Conservation (phyloP, 176 grass and related monocot genomes). For the Microstegium vimineum region DNA sequence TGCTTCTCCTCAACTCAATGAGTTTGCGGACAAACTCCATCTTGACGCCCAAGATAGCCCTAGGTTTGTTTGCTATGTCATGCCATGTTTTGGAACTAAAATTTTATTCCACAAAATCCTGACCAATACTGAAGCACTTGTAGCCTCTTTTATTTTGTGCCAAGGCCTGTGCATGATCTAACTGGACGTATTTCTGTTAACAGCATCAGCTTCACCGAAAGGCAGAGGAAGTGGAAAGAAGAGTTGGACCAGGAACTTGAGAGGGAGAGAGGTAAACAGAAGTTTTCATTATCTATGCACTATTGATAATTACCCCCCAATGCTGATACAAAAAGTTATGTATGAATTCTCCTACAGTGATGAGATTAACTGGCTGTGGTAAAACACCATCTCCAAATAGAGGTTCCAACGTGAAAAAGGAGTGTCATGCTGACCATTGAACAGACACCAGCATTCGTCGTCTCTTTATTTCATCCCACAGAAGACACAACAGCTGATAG, state of each 20-base stretch:
- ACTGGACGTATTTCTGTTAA: slow-evolving; percentile 28
- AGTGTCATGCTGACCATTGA: slow-evolving; percentile 43
- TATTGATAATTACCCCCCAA: not conserved
- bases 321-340: slow-evolving; percentile 16
- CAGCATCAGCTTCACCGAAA: slow-evolving; percentile 72
- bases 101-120: slow-evolving; percentile 12
- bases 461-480: slow-evolving; percentile 33
- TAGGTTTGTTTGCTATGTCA: slow-evolving; percentile 40
- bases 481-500: slow-evolving; percentile 1
- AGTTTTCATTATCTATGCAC: slow-evolving; percentile 5
- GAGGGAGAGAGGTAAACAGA: slow-evolving; percentile 74
- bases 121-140: not conserved
- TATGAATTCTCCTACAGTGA: slow-evolving; percentile 55
- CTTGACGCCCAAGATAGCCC: slow-evolving; percentile 52
- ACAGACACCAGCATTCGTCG: not conserved
- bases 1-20: slow-evolving; percentile 65
- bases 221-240: slow-evolving; percentile 84
- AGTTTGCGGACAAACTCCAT: slow-evolving; percentile 44
- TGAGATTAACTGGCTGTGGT: slow-evolving; percentile 62
- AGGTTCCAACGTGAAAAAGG: slow-evolving; percentile 52
- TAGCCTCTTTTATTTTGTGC: not conserved
- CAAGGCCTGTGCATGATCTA: slow-evolving; percentile 26
- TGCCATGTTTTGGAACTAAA: not conserved
- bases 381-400: slow-evolving; percentile 72
- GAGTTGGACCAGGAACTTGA: slow-evolving; percentile 89